Evolutionary conservation across 2,329 filamentous ascomycete species (phyloP), one percentile per base, ranked within the genome.

Genomic region (Penicillium occitanis): DNA sequence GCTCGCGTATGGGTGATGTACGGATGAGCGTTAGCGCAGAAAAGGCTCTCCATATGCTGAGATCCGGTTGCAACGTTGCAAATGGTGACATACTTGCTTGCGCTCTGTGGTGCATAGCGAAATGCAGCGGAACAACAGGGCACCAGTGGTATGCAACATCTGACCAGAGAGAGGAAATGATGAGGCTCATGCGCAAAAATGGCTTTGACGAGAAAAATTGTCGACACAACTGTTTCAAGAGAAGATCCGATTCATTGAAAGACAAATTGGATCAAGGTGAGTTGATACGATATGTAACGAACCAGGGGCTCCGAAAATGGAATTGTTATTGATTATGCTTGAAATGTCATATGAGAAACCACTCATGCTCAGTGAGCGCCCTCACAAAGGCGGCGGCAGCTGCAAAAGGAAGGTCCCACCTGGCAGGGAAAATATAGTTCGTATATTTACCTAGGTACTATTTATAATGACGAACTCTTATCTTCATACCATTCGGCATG

Each of bases 31-130:
- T 50, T 25, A 11, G 19, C 46, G 1, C 46, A 13, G 53, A 48
- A 8, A 59, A 59, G 22, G 14, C 37, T 30, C 50, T 48, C n/a
- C 11, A 64, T 64, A 28, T 64, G 22, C 30, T 64, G 14, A 51
- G 50, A 59, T 64, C 63, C 7, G 63, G 53, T 42, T 64, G 40
- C 28, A 64, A 64, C 6, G 63, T 64, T 55, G 40, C 63, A 64
- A 59, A 59, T 64, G 63, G 42, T 35, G 42, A 28, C 10, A 35
- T 64, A 0, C 63, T 59, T 51, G 63, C 53, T 42, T 64, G 63
- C 33, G 63, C 53, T 50, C 46, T 64, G 17, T 64, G 63, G 63
- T n/a, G 1, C 50, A 17, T 63, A 53, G 46, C 14, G 28, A 58
- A 50, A 28, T 30, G 25, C 59, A 61, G 59, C 17, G 42, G 37